phyloP scores from a whole-genome alignment of 129 eudicot species.

The Arctium minus region DNA sequence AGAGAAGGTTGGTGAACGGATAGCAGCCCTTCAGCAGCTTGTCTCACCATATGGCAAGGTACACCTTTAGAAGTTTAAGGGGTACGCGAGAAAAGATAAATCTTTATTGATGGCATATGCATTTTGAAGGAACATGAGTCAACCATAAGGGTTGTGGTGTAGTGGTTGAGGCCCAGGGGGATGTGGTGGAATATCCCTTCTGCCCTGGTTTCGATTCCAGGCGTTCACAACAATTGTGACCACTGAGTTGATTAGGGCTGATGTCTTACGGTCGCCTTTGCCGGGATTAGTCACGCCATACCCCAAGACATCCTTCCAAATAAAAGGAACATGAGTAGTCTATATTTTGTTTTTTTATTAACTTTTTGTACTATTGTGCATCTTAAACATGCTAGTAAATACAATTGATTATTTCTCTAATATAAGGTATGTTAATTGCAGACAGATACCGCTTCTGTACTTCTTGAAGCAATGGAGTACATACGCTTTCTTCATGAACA shows the following conservation, averaged over 20 bases:
- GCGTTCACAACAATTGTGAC: too few relatives aligned
- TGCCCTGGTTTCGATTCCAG: too few relatives aligned
- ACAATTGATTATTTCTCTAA: not conserved
- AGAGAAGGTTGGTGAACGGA: conserved; percentile 80
- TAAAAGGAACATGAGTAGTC: not conserved
- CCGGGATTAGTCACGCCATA: too few relatives aligned
- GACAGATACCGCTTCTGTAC: conserved; percentile 98
- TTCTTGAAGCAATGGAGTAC: conserved; percentile 83
- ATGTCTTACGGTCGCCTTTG: too few relatives aligned
- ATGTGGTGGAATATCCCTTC: too few relatives aligned
- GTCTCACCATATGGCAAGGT: conserved; percentile 97
- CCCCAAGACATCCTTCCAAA: too few relatives aligned
- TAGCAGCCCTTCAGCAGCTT: conserved; percentile 82
- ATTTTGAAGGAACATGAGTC: not conserved
- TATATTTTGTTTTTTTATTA: not conserved
- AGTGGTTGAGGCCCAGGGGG: too few relatives aligned
- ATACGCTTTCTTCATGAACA: conserved; percentile 89
- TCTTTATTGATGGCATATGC: not conserved
- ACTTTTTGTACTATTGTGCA: not conserved
- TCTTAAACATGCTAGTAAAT: not conserved
- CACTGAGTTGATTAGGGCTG: too few relatives aligned
- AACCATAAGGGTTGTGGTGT: too few relatives aligned
- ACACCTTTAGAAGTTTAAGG: not conserved
- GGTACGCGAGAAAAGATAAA: not conserved
- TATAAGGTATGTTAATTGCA: conserved; percentile 29